Conservation (phyloP, 257 asterid species). For the Nicotiana sylvestris region DNA sequence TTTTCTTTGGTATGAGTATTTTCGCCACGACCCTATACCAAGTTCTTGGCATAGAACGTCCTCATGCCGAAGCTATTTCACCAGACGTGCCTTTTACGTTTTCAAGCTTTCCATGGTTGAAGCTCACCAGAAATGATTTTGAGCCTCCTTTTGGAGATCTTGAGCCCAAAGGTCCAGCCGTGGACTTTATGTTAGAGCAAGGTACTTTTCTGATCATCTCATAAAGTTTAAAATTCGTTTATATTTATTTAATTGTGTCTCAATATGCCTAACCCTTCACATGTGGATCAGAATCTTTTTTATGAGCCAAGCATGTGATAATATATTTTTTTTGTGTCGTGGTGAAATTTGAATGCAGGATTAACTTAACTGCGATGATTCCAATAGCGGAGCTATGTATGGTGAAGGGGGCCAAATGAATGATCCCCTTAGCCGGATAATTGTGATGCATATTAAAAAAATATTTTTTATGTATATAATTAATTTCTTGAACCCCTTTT, state of each 20-base stretch:
- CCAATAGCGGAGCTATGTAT: too few relatives aligned
- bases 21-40: slow-evolving; percentile 44
- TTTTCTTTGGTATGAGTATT: slow-evolving; percentile 49
- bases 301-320: not conserved
- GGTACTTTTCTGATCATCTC: not conserved
- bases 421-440: too few relatives aligned
- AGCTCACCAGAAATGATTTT: slow-evolving; percentile 54
- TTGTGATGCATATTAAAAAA: too few relatives aligned
- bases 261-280: not conserved
- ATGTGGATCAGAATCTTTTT: not conserved
- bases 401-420: too few relatives aligned
- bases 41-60: slow-evolving; percentile 28
- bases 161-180: slow-evolving; percentile 44
- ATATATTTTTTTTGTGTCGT: not conserved
- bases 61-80: slow-evolving; percentile 32
- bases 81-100: slow-evolving; percentile 38
- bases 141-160: slow-evolving; percentile 42
- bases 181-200: slow-evolving; percentile 49
- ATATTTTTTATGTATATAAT: too few relatives aligned
- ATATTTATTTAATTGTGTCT: too few relatives aligned
- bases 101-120: slow-evolving; percentile 33
- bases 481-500: too few relatives aligned
- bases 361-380: too few relatives aligned
- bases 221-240: not conserved
- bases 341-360: too few relatives aligned